These are phyloP conservation scores for Zizania palustris DNA, from an alignment of 202 grass and related monocot species.

Conservation along the genomic window DNA sequence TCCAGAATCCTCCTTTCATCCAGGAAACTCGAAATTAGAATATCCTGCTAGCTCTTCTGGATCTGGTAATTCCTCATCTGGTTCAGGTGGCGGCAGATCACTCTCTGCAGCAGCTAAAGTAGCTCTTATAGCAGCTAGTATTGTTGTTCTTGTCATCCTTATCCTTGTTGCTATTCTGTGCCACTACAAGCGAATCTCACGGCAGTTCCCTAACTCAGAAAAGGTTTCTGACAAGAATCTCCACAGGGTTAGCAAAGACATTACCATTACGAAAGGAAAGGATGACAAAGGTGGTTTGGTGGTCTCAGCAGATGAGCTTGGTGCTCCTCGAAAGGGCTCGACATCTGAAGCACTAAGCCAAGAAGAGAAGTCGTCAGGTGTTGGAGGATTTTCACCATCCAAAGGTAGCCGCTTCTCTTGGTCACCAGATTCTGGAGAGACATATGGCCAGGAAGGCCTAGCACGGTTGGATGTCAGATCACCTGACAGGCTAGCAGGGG, in stretches of 20 bases:
- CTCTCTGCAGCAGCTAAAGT: slow-evolving; percentile 60
- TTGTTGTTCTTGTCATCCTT: slow-evolving; percentile 70
- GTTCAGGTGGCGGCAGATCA: slow-evolving; percentile 48
- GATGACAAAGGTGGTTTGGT: slow-evolving; percentile 64
- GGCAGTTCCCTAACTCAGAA: slow-evolving; percentile 63
- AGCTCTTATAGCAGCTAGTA: slow-evolving; percentile 63
- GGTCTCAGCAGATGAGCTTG: slow-evolving; percentile 81
- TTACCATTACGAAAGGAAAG: slow-evolving; percentile 49
- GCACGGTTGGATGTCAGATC: slow-evolving; percentile 80
- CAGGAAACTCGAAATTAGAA: slow-evolving; percentile 87
- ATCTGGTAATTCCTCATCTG: slow-evolving; percentile 52
- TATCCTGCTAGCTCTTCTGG: slow-evolving; percentile 65
- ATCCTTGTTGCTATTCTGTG: slow-evolving; percentile 63
- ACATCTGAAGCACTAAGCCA: slow-evolving; percentile 74
- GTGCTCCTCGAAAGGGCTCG: slow-evolving; percentile 64
- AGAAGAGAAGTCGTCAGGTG: slow-evolving; percentile 73
- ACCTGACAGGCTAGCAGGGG: slow-evolving; percentile 81
- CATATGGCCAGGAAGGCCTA: slow-evolving; percentile 59
- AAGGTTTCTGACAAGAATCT: slow-evolving; percentile 77
- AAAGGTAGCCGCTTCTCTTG: slow-evolving; percentile 87
- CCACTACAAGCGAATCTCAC: slow-evolving; percentile 63
- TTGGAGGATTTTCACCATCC: slow-evolving; percentile 75
- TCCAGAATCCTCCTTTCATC: slow-evolving; percentile 96
- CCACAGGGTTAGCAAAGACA: slow-evolving; percentile 53
- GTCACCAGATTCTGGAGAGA: slow-evolving; percentile 80